Evolutionary conservation across 768 basidiomycete species (phyloP).

Genomic region (Tulasnella sp.): DNA sequence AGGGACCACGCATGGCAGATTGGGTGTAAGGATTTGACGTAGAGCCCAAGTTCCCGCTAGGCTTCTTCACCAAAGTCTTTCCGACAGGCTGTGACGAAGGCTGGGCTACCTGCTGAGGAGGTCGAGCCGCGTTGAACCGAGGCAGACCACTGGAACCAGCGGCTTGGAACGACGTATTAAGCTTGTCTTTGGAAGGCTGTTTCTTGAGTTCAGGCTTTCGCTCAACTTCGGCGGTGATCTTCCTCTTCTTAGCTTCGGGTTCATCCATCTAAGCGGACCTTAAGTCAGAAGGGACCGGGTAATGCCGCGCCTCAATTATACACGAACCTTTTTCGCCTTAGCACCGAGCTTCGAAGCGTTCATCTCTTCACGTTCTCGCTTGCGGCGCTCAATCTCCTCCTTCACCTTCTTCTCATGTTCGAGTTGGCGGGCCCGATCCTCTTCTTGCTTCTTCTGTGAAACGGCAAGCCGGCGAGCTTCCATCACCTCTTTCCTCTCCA

Average conservation of each 20-base stretch:
- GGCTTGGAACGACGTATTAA: conserved; percentile 26
- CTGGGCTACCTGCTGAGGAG: conserved; percentile 25
- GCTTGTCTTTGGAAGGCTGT: conserved; percentile 47
- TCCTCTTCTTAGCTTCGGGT: conserved; percentile 56
- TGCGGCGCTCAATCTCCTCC: conserved; percentile 67
- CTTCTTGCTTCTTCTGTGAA: conserved; percentile 68
- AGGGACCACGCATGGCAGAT: conserved; percentile 3
- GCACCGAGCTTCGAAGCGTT: conserved; percentile 52
- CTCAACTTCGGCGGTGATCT: conserved; percentile 44
- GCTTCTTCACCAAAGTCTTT: conserved; percentile 11
- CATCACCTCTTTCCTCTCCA: conserved; percentile 62
- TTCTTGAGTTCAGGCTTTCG: conserved; percentile 53
- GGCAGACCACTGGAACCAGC: conserved; percentile 1
- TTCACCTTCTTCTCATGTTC: conserved; percentile 67
- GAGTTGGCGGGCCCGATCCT: conserved; percentile 53
- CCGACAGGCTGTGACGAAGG: conserved; percentile 9
- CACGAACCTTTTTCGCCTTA: conserved; percentile 39
- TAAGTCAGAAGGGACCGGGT: not conserved
- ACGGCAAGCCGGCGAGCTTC: conserved; percentile 67
- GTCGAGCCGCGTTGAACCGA: conserved; percentile 31
- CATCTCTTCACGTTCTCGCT: conserved; percentile 78
- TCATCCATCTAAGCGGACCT: conserved; percentile 45
- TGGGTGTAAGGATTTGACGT: not conserved
- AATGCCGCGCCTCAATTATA: not conserved
- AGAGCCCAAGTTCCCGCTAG: conserved; percentile 11